Evolutionary conservation across 2,329 filamentous ascomycete species (phyloP).

Genomic region (Reticulascus tulasneorum): DNA sequence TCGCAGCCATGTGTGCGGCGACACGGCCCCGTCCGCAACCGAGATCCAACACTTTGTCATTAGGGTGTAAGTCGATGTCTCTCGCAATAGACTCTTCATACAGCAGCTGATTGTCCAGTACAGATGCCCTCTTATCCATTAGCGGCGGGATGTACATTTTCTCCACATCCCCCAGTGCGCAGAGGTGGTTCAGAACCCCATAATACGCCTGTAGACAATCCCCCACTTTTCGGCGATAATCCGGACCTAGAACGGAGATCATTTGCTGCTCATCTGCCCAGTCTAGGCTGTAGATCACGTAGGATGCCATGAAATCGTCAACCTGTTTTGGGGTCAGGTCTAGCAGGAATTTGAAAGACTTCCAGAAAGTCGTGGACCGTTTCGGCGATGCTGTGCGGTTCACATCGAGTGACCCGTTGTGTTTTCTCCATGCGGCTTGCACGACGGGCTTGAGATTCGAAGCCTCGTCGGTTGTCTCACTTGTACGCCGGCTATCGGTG

Average conservation of each 20-base stretch:
- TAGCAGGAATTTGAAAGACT: conserved; percentile 45
- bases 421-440: conserved; percentile 4
- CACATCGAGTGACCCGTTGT: not conserved
- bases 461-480: conserved; percentile 10
- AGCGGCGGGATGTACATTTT: conserved; percentile 56
- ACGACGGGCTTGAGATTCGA: conserved; percentile 4
- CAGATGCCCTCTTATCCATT: conserved; percentile 45
- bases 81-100: conserved; percentile 47
- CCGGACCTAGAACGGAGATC: conserved; percentile 40
- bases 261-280: conserved; percentile 48
- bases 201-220: conserved; percentile 50
- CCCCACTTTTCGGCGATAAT: conserved; percentile 47
- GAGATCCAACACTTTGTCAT: conserved; percentile 45
- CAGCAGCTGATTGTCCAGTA: conserved; percentile 48
- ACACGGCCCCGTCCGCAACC: conserved; percentile 51
- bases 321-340: conserved; percentile 46
- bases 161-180: conserved; percentile 51
- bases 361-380: conserved; percentile 45
- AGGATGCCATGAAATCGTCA: conserved; percentile 53
- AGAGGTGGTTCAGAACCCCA: conserved; percentile 50
- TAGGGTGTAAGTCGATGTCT: conserved; percentile 39
- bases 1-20: conserved; percentile 48
- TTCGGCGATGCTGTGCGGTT: conserved; percentile 26
- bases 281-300: conserved; percentile 53
- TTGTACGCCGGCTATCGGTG: conserved; percentile 1